Conservation (phyloP, 257 asterid genomes). For the Solanum chmielewskii region DNA sequence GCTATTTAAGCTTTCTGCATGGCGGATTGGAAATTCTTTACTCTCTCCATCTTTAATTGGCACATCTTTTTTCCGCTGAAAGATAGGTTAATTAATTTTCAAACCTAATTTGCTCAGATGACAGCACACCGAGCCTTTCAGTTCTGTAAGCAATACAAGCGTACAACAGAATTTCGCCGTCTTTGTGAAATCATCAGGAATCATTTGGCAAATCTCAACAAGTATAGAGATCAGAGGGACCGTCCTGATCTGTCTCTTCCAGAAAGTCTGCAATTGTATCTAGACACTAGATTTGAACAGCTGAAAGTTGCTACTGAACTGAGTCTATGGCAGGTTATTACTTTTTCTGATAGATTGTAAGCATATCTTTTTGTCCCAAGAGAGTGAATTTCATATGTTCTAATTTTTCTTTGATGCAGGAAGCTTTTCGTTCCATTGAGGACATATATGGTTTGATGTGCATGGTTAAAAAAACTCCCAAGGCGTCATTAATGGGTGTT, state of each 20-base stretch:
- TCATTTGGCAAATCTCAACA: constrained; percentile 88
- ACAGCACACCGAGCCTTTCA: constrained; percentile 96
- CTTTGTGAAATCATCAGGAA: constrained; percentile 84
- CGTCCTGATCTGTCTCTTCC: constrained; percentile 87
- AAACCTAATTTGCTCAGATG: constrained; percentile 38
- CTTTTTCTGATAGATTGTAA: not conserved
- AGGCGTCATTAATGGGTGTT: constrained; percentile 70
- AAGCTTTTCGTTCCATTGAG: constrained; percentile 87
- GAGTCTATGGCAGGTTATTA: constrained; percentile 86
- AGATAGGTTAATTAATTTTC: not conserved
- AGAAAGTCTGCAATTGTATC: constrained; percentile 83
- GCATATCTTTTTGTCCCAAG: not conserved
- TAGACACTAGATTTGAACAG: constrained; percentile 89
- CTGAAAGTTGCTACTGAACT: constrained; percentile 90
- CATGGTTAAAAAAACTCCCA: constrained; percentile 80
- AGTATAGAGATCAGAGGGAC: constrained; percentile 85
- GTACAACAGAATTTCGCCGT: constrained; percentile 82
- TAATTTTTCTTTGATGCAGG: constrained; percentile 27
- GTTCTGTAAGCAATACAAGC: constrained; percentile 91
- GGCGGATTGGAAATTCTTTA: not conserved
- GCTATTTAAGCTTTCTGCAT: not conserved
- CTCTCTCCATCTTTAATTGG: not conserved
- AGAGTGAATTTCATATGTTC: not conserved
- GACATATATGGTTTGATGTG: constrained; percentile 84
- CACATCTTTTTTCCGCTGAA: not conserved